Percentiles rank a stretch among this genome's conserved stretches.
These are phyloP conservation scores for Sclerotinia borealis DNA, from an alignment of 2,329 filamentous ascomycete genomes.

Conservation along the genomic window DNA sequence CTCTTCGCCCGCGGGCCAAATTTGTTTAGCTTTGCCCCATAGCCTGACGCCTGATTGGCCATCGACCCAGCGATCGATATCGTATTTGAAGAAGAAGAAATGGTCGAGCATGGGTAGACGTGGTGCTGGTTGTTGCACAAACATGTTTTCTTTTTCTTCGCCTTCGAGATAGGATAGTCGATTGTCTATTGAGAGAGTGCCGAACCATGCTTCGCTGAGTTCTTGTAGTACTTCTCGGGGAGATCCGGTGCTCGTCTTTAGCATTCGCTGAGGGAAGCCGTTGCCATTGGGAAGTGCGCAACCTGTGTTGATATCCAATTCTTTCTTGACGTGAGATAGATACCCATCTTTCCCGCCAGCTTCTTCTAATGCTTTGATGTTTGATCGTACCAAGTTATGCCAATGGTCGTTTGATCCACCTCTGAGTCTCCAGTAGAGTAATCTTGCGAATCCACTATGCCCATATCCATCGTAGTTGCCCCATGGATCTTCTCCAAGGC, in stretches of 20 bases:
- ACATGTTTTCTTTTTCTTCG: constrained; percentile 6
- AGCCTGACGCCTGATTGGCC: constrained; percentile 4
- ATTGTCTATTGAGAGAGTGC: background rate
- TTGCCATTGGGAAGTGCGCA: constrained; percentile 9
- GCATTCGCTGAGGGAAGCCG: constrained; percentile 10
- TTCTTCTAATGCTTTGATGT: background rate
- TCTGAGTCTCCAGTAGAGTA: constrained; percentile 7
- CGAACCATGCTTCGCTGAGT: constrained; percentile 9
- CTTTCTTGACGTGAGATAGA: constrained; percentile 8
- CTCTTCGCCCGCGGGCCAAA: constrained; percentile 5
- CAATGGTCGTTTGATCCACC: constrained; percentile 8
- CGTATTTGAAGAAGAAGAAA: constrained; percentile 11
- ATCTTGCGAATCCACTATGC: constrained; percentile 8
- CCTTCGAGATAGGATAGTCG: constrained; percentile 3
- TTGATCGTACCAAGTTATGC: constrained; percentile 6
- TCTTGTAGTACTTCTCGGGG: constrained; percentile 4
- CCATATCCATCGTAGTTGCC: constrained; percentile 9
- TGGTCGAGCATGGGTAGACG: constrained; percentile 6
- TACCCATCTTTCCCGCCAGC: constrained; percentile 5
- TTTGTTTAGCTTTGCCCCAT: constrained; percentile 7
- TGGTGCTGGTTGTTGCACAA: constrained; percentile 2
- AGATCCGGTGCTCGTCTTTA: constrained; percentile 1
- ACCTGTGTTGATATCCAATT: constrained; percentile 8
- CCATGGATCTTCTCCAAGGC: constrained; percentile 9
- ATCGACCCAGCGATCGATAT: constrained; percentile 10